These are phyloP conservation scores for Sporothrix globosa DNA, from an alignment of 2,329 filamentous ascomycete species.

Conservation along the genomic window DNA sequence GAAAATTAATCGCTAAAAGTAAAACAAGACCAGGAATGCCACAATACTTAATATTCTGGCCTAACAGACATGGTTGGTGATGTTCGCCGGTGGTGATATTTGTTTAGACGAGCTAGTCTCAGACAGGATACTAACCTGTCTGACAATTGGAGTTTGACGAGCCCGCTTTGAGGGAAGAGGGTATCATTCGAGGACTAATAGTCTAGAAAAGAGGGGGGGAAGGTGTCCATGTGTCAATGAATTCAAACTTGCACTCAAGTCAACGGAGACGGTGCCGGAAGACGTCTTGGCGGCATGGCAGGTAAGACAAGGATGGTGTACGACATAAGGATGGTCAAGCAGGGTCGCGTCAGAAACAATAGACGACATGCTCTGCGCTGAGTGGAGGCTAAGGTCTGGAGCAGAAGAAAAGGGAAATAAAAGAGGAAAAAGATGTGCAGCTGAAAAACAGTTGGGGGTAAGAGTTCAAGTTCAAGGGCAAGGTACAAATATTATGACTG, in stretches of 20 bases:
- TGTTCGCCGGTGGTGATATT: background rate
- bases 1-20: background rate
- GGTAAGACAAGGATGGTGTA: slow-evolving; percentile 13
- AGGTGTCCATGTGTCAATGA: background rate
- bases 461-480: background rate
- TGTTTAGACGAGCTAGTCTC: slow-evolving; percentile 6
- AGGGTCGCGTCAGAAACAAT: slow-evolving; percentile 16
- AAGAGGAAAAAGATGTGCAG: background rate
- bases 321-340: background rate
- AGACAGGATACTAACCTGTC: background rate
- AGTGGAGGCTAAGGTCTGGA: background rate
- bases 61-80: background rate
- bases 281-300: slow-evolving; percentile 7
- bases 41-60: background rate
- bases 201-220: background rate
- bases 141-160: background rate
- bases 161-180: background rate
- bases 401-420: background rate
- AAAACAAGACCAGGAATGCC: background rate
- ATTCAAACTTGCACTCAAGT: background rate
- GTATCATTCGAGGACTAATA: background rate
- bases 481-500: no score
- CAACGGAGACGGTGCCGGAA: slow-evolving; percentile 20
- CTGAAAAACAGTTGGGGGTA: slow-evolving; percentile 10
- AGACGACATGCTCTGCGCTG: background rate